Evolutionary conservation across 306 rosid genomes (phyloP).

Genomic region (Cyclanthera cordifolia): DNA sequence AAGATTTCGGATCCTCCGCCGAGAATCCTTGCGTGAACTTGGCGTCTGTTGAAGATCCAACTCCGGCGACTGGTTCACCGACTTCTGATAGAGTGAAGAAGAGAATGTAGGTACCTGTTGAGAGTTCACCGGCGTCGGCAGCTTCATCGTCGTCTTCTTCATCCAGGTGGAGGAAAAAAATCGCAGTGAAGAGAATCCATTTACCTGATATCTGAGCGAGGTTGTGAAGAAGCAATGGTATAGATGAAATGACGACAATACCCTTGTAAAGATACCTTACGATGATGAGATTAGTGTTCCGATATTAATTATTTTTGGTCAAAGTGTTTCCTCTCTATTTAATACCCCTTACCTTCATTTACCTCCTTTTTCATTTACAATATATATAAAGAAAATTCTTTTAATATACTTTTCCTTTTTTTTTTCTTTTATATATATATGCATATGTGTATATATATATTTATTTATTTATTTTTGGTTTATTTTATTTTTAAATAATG

Average conservation of each 20-base stretch:
- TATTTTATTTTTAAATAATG: too few species aligned
- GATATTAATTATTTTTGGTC: neutral
- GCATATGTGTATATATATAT: too few species aligned
- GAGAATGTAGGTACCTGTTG: constrained; percentile 24
- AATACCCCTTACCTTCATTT: neutral
- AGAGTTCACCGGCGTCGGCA: constrained; percentile 30
- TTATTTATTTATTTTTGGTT: too few species aligned
- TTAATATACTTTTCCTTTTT: too few species aligned
- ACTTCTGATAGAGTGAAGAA: constrained; percentile 18
- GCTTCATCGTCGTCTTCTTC: constrained; percentile 42
- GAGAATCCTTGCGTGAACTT: constrained; percentile 21
- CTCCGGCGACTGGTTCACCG: constrained; percentile 30
- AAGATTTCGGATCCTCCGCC: constrained; percentile 30
- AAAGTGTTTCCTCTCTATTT: neutral
- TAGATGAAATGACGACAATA: neutral
- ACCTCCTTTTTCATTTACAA: too few species aligned
- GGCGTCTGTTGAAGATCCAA: constrained; percentile 50
- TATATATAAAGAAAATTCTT: too few species aligned
- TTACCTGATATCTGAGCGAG: neutral
- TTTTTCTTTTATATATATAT: too few species aligned
- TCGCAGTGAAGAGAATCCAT: neutral
- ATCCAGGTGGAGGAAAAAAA: constrained; percentile 1
- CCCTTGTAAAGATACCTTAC: constrained; percentile 6
- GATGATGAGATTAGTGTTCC: neutral
- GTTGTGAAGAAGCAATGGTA: neutral